Conservation (phyloP, 345 rosid genomes). For the Syzygium aromaticum region DNA sequence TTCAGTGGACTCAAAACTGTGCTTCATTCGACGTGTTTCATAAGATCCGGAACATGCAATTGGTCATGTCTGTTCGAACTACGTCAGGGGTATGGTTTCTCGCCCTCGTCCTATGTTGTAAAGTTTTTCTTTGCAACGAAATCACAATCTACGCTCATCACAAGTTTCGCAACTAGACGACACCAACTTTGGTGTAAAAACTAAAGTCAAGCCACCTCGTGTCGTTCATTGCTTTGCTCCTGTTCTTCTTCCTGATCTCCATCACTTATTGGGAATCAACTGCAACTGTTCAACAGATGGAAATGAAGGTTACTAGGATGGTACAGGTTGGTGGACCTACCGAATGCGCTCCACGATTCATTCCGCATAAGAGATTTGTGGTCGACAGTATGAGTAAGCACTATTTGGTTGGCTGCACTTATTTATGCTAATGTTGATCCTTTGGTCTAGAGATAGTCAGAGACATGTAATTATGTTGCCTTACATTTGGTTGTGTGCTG, state of each 20-base stretch:
- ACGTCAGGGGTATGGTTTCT: not conserved
- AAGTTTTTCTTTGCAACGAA: not conserved
- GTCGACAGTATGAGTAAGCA: not conserved
- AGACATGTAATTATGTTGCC: not conserved
- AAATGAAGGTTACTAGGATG: not conserved
- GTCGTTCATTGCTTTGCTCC: not conserved
- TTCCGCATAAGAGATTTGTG: not conserved
- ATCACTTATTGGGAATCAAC: not conserved
- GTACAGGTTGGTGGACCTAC: not conserved
- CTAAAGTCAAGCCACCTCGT: not conserved
- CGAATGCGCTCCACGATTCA: not conserved
- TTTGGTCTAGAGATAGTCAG: not conserved
- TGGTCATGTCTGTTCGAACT: not conserved
- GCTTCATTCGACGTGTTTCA: not conserved
- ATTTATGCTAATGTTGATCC: not conserved
- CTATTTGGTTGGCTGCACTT: not conserved
- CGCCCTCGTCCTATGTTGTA: not conserved
- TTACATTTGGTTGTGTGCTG: not conserved
- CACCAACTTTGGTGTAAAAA: not conserved
- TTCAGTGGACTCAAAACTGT: not conserved
- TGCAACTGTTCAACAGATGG: not conserved
- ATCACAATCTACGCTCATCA: not conserved
- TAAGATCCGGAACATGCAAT: not conserved
- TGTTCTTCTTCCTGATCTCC: not conserved
- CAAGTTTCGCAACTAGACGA: not conserved